A percentile compares a stretch with the other conserved stretches of the same genome.
Evolutionary conservation across 768 basidiomycete genomes (phyloP).

Genomic region (Panaeolus papilionaceus): DNA sequence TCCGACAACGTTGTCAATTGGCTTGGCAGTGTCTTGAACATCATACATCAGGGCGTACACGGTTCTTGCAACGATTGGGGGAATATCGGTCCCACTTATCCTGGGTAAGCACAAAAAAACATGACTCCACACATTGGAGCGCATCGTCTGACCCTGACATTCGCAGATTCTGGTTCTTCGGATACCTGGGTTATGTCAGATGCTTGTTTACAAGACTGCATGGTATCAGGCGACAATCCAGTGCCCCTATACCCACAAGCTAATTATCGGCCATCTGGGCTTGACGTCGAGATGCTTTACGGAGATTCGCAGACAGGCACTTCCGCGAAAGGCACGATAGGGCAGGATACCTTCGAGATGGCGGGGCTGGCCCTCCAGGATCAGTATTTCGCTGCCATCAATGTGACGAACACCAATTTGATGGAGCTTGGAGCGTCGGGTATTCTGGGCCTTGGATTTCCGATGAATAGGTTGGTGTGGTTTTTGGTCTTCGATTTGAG

Average conservation of each 20-base stretch:
- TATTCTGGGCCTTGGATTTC: slow-evolving; percentile 80
- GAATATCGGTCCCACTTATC: slow-evolving; percentile 56
- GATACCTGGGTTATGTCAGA: slow-evolving; percentile 78
- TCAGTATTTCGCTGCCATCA: slow-evolving; percentile 72
- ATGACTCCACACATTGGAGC: background rate
- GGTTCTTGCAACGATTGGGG: slow-evolving; percentile 64
- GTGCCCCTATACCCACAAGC: slow-evolving; percentile 58
- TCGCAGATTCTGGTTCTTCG: slow-evolving; percentile 76
- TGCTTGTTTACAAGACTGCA: slow-evolving; percentile 52
- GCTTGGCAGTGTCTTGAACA: background rate
- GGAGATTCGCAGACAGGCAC: slow-evolving; percentile 79
- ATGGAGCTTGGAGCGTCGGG: slow-evolving; percentile 62
- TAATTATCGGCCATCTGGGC: slow-evolving; percentile 51
- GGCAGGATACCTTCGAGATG: slow-evolving; percentile 60
- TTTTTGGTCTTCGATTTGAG: background rate
- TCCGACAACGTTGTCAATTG: background rate
- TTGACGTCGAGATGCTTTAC: slow-evolving; percentile 60
- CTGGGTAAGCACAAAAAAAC: slow-evolving; percentile 50
- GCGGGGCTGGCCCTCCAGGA: slow-evolving; percentile 54
- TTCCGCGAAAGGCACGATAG: slow-evolving; percentile 68
- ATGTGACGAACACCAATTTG: slow-evolving; percentile 71
- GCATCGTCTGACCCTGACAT: background rate
- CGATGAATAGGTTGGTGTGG: slow-evolving; percentile 63
- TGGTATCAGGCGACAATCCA: slow-evolving; percentile 23
- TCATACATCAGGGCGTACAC: slow-evolving; percentile 61